Conservation (phyloP, 2,329 filamentous ascomycete species). For the Diaporthe sp. region DNA sequence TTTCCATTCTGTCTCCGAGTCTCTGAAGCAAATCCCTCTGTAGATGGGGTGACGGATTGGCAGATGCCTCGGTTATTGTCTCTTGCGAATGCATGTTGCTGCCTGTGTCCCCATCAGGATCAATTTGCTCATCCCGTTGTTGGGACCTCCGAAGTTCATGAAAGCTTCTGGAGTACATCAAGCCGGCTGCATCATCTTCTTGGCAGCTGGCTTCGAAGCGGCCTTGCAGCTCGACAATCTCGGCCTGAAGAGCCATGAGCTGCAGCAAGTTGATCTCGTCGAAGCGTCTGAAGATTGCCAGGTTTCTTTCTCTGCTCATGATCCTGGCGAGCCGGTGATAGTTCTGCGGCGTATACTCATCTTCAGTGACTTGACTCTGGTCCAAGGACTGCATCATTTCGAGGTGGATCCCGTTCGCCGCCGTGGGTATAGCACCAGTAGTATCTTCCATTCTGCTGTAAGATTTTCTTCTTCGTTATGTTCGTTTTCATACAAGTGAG, state of each 20-base stretch:
- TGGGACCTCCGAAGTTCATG: not conserved
- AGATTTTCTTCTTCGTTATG: too few relatives aligned
- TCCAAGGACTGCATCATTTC: not conserved
- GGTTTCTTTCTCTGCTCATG: not conserved
- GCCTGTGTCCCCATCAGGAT: not conserved
- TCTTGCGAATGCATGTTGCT: not conserved
- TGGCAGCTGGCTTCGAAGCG: not conserved
- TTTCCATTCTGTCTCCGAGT: not conserved
- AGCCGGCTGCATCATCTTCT: not conserved
- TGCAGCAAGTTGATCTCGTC: not conserved
- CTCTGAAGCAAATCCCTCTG: not conserved
- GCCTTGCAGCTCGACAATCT: not conserved
- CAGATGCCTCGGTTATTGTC: not conserved
- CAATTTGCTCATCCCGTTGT: not conserved
- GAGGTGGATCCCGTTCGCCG: too few relatives aligned
- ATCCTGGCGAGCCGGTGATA: slow-evolving; percentile 2
- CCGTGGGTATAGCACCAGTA: not conserved
- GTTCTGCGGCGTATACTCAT: not conserved
- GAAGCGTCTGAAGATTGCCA: not conserved
- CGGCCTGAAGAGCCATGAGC: not conserved
- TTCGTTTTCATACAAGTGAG: too few relatives aligned
- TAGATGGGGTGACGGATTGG: not conserved
- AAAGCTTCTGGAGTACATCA: not conserved
- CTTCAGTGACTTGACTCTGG: not conserved
- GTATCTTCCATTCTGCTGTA: not conserved